Percentiles rank a stretch among this genome's conserved stretches.
Evolutionary conservation across 768 basidiomycete species (phyloP).

Genomic region (Glaciozyma antarctica): DNA sequence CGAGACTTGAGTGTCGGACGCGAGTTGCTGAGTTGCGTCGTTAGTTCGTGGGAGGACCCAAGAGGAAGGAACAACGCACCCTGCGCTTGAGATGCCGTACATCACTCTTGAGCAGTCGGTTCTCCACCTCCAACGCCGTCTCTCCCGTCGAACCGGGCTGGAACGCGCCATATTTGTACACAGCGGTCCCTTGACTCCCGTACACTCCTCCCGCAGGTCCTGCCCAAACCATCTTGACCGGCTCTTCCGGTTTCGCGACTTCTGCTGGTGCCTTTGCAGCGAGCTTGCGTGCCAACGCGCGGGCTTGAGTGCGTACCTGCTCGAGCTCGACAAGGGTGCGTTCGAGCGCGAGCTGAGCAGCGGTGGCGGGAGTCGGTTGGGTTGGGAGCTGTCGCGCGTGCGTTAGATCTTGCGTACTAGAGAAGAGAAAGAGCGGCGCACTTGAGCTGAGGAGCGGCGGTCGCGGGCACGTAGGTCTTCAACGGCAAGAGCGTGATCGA

Average conservation of each 20-base stretch:
- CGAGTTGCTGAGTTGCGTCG: constrained; percentile 7
- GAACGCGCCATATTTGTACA: too few relatives aligned
- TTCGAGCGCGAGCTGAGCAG: neutral
- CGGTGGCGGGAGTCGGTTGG: neutral
- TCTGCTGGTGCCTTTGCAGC: neutral
- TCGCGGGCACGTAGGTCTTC: neutral
- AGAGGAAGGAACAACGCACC: neutral
- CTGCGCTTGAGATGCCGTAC: neutral
- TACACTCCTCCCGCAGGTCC: neutral
- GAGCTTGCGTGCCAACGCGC: constrained; percentile 20
- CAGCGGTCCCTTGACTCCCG: neutral
- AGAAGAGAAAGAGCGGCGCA: neutral
- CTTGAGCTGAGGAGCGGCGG: neutral
- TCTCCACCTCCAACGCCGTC: too few relatives aligned
- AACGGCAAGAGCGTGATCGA: neutral
- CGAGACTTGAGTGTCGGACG: neutral
- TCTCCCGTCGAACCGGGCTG: too few relatives aligned
- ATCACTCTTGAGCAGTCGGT: neutral
- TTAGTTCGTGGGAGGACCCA: neutral
- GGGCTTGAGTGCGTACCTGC: constrained; percentile 7
- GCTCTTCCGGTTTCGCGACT: neutral
- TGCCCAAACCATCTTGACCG: neutral
- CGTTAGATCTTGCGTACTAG: neutral
- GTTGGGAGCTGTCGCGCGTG: neutral
- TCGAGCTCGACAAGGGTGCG: constrained; percentile 37